These are phyloP conservation scores for Cladosporium cucumerinum DNA, from an alignment of 2,329 filamentous ascomycete genomes.

Conservation along the genomic window DNA sequence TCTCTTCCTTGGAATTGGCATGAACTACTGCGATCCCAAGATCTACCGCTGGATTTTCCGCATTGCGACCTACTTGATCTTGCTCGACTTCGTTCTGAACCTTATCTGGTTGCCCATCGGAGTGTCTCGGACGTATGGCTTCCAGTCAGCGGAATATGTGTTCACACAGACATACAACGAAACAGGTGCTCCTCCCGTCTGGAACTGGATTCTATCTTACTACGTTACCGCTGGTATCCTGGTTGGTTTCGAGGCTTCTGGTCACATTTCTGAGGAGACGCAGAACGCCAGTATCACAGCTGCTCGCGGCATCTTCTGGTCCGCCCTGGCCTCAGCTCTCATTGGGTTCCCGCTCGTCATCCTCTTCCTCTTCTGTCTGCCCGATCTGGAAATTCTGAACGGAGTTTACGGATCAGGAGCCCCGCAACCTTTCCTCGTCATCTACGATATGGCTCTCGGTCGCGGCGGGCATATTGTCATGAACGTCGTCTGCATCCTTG, in stretches of 20 bases:
- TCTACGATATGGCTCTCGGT: constrained; percentile 57
- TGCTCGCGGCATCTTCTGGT: constrained; percentile 59
- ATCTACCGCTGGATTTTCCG: constrained; percentile 51
- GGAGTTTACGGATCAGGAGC: constrained; percentile 53
- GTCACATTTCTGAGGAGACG: constrained; percentile 60
- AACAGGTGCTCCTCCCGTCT: constrained; percentile 48
- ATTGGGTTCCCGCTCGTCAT: constrained; percentile 57
- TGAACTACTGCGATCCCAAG: constrained; percentile 39
- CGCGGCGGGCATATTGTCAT: constrained; percentile 58
- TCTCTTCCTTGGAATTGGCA: constrained; percentile 40
- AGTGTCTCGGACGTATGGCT: constrained; percentile 54
- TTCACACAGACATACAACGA: constrained; percentile 60
- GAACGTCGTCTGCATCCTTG: constrained; percentile 55
- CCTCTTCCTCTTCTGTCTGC: constrained; percentile 58
- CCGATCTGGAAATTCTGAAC: constrained; percentile 42
- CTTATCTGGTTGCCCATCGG: constrained; percentile 61
- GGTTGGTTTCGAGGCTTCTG: constrained; percentile 60
- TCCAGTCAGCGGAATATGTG: constrained; percentile 57
- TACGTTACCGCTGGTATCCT: constrained; percentile 59
- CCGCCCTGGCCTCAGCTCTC: constrained; percentile 55
- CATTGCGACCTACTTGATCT: constrained; percentile 48
- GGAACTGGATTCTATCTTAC: constrained; percentile 63
- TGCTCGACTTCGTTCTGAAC: constrained; percentile 59
- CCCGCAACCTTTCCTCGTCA: constrained; percentile 57
- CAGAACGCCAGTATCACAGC: constrained; percentile 56